These are phyloP conservation scores for Ogataea glucozyma DNA, from an alignment of 805 yeast genomes.

Conservation along the genomic window DNA sequence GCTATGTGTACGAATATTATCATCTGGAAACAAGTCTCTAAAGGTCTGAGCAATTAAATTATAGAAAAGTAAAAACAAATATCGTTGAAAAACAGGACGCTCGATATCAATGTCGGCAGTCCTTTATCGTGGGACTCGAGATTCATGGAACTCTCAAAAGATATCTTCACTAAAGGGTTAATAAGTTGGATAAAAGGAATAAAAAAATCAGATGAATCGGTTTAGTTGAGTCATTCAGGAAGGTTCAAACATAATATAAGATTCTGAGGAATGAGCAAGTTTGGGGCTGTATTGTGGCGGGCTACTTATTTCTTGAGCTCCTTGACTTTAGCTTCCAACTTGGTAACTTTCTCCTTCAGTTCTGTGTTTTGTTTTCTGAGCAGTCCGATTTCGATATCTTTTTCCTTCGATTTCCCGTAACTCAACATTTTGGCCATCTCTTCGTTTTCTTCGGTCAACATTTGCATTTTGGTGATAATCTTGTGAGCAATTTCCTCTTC, in stretches of 20 bases:
- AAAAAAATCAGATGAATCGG: background rate
- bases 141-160: no score
- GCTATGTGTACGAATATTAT: constrained; percentile 10
- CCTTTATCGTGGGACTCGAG: no score
- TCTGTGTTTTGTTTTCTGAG: constrained; percentile 52
- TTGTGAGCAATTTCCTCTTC: constrained; percentile 75
- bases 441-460: constrained; percentile 67
- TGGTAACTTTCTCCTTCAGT: constrained; percentile 38
- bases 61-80: constrained; percentile 4
- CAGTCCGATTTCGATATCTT: constrained; percentile 66
- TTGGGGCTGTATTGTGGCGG: background rate
- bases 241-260: background rate
- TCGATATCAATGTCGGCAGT: background rate
- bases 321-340: constrained; percentile 30
- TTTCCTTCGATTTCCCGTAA: constrained; percentile 73
- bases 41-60: constrained; percentile 6
- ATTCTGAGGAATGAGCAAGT: background rate
- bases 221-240: no score
- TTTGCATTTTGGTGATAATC: constrained; percentile 59
- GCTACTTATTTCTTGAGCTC: constrained; percentile 19
- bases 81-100: no score
- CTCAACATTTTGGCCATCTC: constrained; percentile 69
- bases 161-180: background rate
- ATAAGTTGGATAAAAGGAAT: background rate
- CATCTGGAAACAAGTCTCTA: constrained; percentile 5